Evolutionary conservation across 768 basidiomycete species (phyloP).

Genomic region (Boletus pseudo-olivaceus): DNA sequence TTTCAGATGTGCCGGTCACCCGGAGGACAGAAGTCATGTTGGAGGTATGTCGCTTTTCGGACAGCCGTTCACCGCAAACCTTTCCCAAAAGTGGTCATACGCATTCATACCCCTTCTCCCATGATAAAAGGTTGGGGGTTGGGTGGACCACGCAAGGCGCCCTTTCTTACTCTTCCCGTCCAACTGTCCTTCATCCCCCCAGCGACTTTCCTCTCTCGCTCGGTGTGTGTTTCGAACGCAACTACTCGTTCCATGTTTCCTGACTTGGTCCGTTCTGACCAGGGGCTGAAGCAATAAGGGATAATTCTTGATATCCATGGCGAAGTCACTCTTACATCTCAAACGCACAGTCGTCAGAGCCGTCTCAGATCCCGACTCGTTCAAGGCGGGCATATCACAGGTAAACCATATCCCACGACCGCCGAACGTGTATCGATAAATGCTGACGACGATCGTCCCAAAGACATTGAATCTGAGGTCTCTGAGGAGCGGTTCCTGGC

Average conservation of each 20-base stretch:
- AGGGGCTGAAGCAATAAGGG: neutral
- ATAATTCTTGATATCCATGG: slow-evolving; percentile 3
- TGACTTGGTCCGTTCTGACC: neutral
- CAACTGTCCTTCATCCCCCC: neutral
- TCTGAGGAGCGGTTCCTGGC: neutral
- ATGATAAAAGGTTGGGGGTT: neutral
- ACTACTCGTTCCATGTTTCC: neutral
- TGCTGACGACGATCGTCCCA: neutral
- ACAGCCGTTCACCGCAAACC: neutral
- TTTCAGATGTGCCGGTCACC: too few species aligned
- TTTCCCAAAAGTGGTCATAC: neutral
- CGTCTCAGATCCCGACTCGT: slow-evolving; percentile 13
- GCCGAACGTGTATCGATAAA: neutral
- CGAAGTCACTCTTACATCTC: slow-evolving; percentile 2
- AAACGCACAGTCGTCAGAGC: slow-evolving; percentile 22
- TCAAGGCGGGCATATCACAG: neutral
- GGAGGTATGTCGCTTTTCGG: neutral
- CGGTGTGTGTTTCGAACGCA: neutral
- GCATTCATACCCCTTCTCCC: too few species aligned
- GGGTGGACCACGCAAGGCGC: neutral
- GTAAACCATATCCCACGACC: neutral
- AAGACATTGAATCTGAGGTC: neutral
- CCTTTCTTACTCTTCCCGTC: neutral
- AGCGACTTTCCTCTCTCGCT: neutral
- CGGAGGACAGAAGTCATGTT: neutral